These are phyloP conservation scores for Coprinopsis marcescibilis DNA, from an alignment of 768 basidiomycete genomes.

Conservation along the genomic window DNA sequence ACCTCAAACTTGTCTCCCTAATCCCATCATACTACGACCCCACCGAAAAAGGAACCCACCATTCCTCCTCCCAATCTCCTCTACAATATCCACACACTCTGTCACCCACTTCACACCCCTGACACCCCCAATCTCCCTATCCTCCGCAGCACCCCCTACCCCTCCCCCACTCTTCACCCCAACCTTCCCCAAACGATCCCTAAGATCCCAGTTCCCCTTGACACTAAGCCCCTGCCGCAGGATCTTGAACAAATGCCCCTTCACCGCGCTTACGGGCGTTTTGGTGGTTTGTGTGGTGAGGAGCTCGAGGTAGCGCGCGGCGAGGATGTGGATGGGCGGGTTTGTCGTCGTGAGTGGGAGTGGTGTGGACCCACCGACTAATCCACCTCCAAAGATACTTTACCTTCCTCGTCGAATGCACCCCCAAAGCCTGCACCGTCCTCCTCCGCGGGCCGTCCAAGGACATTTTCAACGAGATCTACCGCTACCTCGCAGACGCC, in stretches of 20 bases:
- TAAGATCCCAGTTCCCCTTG: slow-evolving; percentile 58
- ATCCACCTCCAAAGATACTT: slow-evolving; percentile 63
- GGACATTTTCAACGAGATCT: slow-evolving; percentile 97
- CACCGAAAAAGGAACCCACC: slow-evolving; percentile 20
- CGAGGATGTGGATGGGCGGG: slow-evolving; percentile 47
- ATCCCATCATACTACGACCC: neutral
- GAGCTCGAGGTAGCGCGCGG: slow-evolving; percentile 82
- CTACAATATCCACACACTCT: slow-evolving; percentile 48
- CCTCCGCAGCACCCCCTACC: slow-evolving; percentile 11
- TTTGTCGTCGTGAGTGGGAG: slow-evolving; percentile 10
- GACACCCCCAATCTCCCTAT: slow-evolving; percentile 1
- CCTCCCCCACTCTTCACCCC: slow-evolving; percentile 18
- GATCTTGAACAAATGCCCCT: slow-evolving; percentile 91
- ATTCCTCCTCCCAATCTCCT: slow-evolving; percentile 56
- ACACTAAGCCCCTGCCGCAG: slow-evolving; percentile 78
- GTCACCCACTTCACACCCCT: slow-evolving; percentile 22
- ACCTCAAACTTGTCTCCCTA: no score
- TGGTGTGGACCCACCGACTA: slow-evolving; percentile 1
- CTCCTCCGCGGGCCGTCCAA: slow-evolving; percentile 96
- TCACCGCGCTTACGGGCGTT: slow-evolving; percentile 71
- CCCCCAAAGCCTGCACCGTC: slow-evolving; percentile 96
- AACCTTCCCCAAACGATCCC: slow-evolving; percentile 62
- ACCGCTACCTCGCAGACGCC: slow-evolving; percentile 94
- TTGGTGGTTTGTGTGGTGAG: slow-evolving; percentile 64
- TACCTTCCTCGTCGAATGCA: slow-evolving; percentile 92